Base-by-base conservation (phyloP, 768 basidiomycete species). In the Xerocomellus amylosporus region DNA sequence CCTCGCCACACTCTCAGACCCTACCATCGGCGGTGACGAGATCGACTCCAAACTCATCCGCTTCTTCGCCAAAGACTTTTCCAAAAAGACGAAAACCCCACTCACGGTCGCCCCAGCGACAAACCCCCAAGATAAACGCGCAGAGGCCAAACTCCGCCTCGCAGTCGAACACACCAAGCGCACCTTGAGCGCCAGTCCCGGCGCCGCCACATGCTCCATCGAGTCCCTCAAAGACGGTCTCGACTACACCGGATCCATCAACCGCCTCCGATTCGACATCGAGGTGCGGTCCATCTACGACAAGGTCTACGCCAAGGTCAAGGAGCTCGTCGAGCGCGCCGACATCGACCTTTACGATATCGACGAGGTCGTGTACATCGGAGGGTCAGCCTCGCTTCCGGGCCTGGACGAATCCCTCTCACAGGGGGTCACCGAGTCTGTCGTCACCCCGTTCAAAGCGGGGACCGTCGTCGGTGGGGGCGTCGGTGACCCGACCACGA, bases 91-190 rank as follows among this genome's bases (percentile, higher is more conserved):
- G 17, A 93, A 91, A 71, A 81, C 81, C 22, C 74, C 86, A 0
- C 77, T 97, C 40, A 73, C 79, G 9, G 78, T 93, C 15, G 82
- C 77, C 50, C 85, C 87, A 1, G 74, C 86, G 6, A 75, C 76
- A 3, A 76, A 82, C 20, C 60, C 75, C 17, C 75, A 77, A 31
- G 89, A 94, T 72, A 79, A 84, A 64, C 90, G 97, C 22, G 91
- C 95, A 1, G 88, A 93, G 64, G 90, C 93, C n/a, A 96, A 95
- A 67, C 84, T 99, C 26, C 83, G 88, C 10, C 83, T 98, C 20
- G 93, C 94, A 8, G 84, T 97, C 51, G 94, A 98, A 68, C 88
- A 93, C 69, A 96, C 93, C 28, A 99, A 98, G 74, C 85, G 94
- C 60, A 93, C 93, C 0, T 79, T 98, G 59, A 87, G 85, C 48